Conservation (phyloP, 2,329 filamentous ascomycete genomes). For the Magnaporthales sp. region DNA sequence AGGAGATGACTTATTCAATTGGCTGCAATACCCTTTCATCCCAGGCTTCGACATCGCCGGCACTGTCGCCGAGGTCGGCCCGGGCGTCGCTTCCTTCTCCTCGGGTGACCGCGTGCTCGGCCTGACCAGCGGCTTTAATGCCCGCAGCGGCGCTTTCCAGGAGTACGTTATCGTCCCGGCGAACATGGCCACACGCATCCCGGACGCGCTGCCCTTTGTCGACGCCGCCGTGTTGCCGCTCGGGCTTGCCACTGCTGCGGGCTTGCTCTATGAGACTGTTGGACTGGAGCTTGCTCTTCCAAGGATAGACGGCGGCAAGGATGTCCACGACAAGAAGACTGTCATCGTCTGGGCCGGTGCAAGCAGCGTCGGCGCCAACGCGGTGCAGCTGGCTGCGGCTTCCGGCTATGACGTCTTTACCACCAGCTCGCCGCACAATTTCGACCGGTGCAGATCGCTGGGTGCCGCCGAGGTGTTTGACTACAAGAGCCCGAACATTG, state of each 20-base stretch:
- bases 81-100: slow-evolving; percentile 16
- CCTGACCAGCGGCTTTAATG: slow-evolving; percentile 11
- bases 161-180: slow-evolving; percentile 13
- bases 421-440: slow-evolving; percentile 28
- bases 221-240: slow-evolving; percentile 19
- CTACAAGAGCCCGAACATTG: slow-evolving; percentile 25
- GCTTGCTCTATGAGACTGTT: slow-evolving; percentile 14
- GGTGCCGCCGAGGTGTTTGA: slow-evolving; percentile 36
- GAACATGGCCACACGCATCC: slow-evolving; percentile 14
- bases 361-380: slow-evolving; percentile 32
- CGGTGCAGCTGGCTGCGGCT: slow-evolving; percentile 31
- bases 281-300: slow-evolving; percentile 14
- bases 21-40: slow-evolving; percentile 23
- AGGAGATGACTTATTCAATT: slow-evolving; percentile 16
- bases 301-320: neutral
- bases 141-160: slow-evolving; percentile 19
- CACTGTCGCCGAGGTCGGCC: slow-evolving; percentile 22
- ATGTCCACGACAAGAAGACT: slow-evolving; percentile 6
- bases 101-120: slow-evolving; percentile 24
- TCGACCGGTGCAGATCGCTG: slow-evolving; percentile 28
- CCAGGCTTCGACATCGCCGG: slow-evolving; percentile 24
- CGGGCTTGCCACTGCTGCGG: slow-evolving; percentile 17
- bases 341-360: slow-evolving; percentile 40
- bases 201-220: slow-evolving; percentile 14
- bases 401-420: slow-evolving; percentile 33